Conservation (phyloP, 2,329 filamentous ascomycete genomes). For the Fusarium aywerte region DNA sequence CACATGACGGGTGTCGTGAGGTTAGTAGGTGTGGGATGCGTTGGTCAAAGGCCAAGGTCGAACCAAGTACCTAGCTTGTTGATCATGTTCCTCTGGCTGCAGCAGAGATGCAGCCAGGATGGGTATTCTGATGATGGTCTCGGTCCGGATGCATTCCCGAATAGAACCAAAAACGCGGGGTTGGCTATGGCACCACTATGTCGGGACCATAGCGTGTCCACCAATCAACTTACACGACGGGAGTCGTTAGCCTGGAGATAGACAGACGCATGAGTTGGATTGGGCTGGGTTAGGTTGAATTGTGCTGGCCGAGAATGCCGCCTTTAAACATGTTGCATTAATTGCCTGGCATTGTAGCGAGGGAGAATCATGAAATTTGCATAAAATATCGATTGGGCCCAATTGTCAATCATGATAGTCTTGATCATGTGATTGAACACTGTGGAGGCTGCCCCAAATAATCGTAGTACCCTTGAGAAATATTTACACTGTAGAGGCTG, state of each 20-base stretch:
- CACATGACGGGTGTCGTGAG: slow-evolving; percentile 15
- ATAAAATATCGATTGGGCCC: background rate
- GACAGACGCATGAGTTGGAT: slow-evolving; percentile 1
- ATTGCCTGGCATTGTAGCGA: background rate
- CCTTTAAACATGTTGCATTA: background rate
- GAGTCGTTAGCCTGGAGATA: slow-evolving; percentile 10
- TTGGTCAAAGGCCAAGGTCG: background rate
- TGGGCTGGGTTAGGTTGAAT: background rate
- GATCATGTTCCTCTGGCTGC: slow-evolving; percentile 28
- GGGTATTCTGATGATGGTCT: slow-evolving; percentile 23
- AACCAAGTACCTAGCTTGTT: slow-evolving; percentile 22
- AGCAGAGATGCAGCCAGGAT: slow-evolving; percentile 12
- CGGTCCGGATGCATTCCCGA: slow-evolving; percentile 28
- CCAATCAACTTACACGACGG: slow-evolving; percentile 48
- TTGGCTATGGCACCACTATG: slow-evolving; percentile 18
- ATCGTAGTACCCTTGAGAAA: background rate
- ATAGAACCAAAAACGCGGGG: slow-evolving; percentile 36
- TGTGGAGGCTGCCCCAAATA: slow-evolving; percentile 10
- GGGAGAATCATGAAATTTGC: slow-evolving; percentile 4
- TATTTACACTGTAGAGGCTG: slow-evolving; percentile 1
- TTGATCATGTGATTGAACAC: slow-evolving; percentile 7
- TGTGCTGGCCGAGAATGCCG: slow-evolving; percentile 12
- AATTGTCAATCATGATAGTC: background rate
- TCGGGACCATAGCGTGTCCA: slow-evolving; percentile 25
- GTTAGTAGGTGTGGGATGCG: background rate